A percentile compares a stretch with the other conserved stretches of the same genome.
phyloP scores from a whole-genome alignment of 2,329 filamentous ascomycete genomes.

The Keithomyces neogunnii region DNA sequence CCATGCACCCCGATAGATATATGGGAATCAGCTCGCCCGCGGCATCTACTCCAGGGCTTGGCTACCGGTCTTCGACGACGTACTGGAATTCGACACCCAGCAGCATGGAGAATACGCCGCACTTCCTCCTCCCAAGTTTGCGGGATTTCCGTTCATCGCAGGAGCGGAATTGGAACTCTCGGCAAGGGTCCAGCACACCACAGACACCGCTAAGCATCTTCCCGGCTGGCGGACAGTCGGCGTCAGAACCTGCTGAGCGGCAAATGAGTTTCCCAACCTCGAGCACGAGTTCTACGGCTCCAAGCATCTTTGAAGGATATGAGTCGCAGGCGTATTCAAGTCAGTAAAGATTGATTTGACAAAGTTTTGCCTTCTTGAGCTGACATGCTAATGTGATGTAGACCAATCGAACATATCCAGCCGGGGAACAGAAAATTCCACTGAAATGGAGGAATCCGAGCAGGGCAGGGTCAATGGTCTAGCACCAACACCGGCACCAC shows the following conservation, averaged over 20 bases:
- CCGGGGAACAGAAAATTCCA: conserved; percentile 39
- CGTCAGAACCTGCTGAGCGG: conserved; percentile 39
- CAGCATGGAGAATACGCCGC: background rate
- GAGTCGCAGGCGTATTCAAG: conserved; percentile 44
- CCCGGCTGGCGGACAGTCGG: background rate
- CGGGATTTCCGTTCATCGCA: background rate
- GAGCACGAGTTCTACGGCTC: conserved; percentile 24
- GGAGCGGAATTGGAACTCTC: conserved; percentile 1
- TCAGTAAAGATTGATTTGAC: conserved; percentile 22
- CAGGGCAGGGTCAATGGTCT: conserved; percentile 39
- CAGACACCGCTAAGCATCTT: conserved; percentile 1
- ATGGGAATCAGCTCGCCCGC: conserved; percentile 38
- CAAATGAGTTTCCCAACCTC: background rate
- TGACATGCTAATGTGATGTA: background rate
- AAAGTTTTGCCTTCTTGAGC: background rate
- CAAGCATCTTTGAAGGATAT: conserved; percentile 34
- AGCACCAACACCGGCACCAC: conserved; percentile 37
- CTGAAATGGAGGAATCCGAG: conserved; percentile 26
- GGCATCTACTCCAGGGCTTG: conserved; percentile 32
- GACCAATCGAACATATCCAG: background rate
- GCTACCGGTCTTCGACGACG: background rate
- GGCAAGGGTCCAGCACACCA: background rate
- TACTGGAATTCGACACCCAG: conserved; percentile 4
- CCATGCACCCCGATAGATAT: conserved; percentile 46
- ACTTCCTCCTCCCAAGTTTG: background rate